Evolutionary conservation across 164 flowering plant genomes (phyloP).

Genomic region (Amborella trichopoda): DNA sequence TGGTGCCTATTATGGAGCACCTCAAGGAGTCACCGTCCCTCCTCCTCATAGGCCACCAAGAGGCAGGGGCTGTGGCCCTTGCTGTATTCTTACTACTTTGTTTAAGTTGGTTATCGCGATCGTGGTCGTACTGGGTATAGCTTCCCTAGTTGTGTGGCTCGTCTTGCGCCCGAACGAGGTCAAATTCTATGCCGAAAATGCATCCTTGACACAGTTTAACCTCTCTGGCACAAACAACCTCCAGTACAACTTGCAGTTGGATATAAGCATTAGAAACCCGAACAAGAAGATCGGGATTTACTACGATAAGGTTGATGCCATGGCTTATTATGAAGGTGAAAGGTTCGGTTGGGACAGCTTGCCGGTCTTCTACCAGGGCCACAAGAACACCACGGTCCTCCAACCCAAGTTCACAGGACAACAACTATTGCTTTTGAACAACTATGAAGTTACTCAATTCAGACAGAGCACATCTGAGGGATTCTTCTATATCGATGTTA

Average conservation of each 20-base stretch:
- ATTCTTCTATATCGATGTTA: slow-evolving; percentile 28
- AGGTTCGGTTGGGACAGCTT: slow-evolving; percentile 7
- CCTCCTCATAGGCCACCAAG: slow-evolving; percentile 12
- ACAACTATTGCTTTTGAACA: not conserved
- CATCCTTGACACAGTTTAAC: slow-evolving; percentile 19
- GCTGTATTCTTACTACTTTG: slow-evolving; percentile 16
- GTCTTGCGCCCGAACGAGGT: slow-evolving; percentile 18
- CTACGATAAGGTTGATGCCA: slow-evolving; percentile 25
- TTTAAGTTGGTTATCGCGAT: slow-evolving; percentile 13
- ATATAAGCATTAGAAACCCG: slow-evolving; percentile 23
- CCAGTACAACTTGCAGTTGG: slow-evolving; percentile 20
- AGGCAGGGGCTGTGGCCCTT: slow-evolving; percentile 17
- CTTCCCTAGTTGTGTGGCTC: slow-evolving; percentile 25
- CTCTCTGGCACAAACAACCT: slow-evolving; percentile 12
- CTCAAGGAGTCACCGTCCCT: slow-evolving; percentile 16
- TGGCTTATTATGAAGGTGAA: slow-evolving; percentile 12
- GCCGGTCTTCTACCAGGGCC: slow-evolving; percentile 25
- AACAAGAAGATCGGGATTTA: slow-evolving; percentile 25
- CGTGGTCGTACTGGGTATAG: slow-evolving; percentile 15
- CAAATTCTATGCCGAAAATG: slow-evolving; percentile 23
- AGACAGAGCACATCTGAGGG: slow-evolving; percentile 21
- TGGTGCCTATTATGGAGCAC: slow-evolving; percentile 32
- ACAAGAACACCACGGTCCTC: slow-evolving; percentile 21
- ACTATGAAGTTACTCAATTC: slow-evolving; percentile 1
- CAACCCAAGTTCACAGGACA: slow-evolving; percentile 12